Evolutionary conservation across 2,329 filamentous ascomycete genomes (phyloP).

Genomic region (Ascochyta lentis): DNA sequence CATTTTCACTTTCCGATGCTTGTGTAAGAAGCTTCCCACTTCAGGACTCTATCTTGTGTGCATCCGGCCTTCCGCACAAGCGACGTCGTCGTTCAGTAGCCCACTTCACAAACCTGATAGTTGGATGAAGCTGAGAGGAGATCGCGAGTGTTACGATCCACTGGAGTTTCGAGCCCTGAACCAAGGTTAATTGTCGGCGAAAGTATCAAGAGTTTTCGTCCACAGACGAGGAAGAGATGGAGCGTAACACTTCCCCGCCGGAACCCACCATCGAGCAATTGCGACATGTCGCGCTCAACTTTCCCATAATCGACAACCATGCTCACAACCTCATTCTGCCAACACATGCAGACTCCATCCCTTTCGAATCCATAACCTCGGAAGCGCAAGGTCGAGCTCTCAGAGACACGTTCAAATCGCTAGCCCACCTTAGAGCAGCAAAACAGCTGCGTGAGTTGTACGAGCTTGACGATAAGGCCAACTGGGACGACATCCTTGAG

Average conservation of each 20-base stretch:
- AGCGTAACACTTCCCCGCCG: slow-evolving; percentile 19
- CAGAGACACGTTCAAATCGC: slow-evolving; percentile 64
- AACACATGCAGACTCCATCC: slow-evolving; percentile 56
- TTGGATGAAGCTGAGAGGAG: background rate
- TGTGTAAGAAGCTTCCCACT: background rate
- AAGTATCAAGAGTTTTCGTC: background rate
- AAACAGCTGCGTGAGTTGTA: slow-evolving; percentile 72
- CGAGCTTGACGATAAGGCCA: slow-evolving; percentile 61
- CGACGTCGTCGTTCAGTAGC: slow-evolving; percentile 11
- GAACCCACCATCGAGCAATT: slow-evolving; percentile 41
- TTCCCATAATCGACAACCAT: slow-evolving; percentile 75
- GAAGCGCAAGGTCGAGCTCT: slow-evolving; percentile 76
- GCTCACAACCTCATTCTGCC: slow-evolving; percentile 71
- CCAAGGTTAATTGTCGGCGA: background rate
- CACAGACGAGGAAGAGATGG: slow-evolving; percentile 21
- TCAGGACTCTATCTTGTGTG: background rate
- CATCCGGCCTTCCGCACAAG: slow-evolving; percentile 1
- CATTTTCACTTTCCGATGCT: background rate
- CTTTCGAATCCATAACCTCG: slow-evolving; percentile 70
- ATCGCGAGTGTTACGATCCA: background rate
- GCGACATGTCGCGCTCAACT: slow-evolving; percentile 43
- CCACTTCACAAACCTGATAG: background rate
- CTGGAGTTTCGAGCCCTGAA: background rate
- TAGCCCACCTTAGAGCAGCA: slow-evolving; percentile 74
- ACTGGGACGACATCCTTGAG: slow-evolving; percentile 64